Conservation (phyloP, 1,139 yeast genomes). For the Pneumocystis carinii region DNA sequence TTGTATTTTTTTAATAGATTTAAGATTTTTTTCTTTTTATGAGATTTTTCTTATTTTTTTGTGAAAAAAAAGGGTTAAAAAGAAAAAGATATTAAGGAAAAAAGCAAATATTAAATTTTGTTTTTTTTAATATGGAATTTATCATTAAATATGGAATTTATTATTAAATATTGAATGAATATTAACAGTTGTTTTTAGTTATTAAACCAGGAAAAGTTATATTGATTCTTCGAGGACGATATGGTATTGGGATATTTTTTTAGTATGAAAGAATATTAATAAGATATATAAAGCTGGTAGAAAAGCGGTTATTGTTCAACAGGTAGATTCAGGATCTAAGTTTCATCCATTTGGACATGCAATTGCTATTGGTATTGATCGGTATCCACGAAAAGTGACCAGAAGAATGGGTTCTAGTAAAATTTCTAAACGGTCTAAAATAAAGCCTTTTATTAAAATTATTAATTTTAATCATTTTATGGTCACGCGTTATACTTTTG, state of each 20-base stretch:
- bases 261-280: constrained; percentile 17
- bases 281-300: constrained; percentile 63
- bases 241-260: not conserved
- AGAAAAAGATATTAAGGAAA: not conserved
- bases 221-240: not conserved
- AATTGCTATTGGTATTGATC: constrained; percentile 98
- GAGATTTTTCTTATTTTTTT: not conserved
- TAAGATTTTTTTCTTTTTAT: not conserved
- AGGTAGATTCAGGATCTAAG: constrained; percentile 98
- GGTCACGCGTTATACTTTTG: constrained; percentile 99
- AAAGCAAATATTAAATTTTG: not conserved
- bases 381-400: constrained; percentile 96
- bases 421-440: constrained; percentile 92
- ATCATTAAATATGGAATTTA: not conserved
- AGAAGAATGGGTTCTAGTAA: constrained; percentile 92
- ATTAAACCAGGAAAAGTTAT: not conserved
- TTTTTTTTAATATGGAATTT: not conserved
- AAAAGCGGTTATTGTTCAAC: constrained; percentile 98
- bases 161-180: not conserved
- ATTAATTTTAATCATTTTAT: constrained; percentile 99
- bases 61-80: not conserved
- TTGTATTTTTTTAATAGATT: not conserved
- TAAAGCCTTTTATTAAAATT: constrained; percentile 98
- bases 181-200: not conserved
- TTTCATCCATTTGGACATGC: constrained; percentile 99